These are phyloP conservation scores for Penicillium sp. DNA, from an alignment of 2,329 filamentous ascomycete species.

Conservation along the genomic window DNA sequence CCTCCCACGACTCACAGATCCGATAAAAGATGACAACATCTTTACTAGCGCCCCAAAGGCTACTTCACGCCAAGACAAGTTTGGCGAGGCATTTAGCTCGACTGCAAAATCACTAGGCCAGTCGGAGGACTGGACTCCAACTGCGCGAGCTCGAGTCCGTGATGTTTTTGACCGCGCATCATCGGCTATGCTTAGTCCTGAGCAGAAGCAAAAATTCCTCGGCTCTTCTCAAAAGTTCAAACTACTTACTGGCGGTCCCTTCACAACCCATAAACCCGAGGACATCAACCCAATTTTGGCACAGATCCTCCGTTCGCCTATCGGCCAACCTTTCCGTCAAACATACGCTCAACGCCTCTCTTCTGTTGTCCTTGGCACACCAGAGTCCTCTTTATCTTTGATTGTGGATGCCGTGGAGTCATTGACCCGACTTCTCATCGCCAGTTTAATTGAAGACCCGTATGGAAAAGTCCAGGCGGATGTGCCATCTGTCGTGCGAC, in stretches of 20 bases:
- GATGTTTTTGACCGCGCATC: conserved; percentile 42
- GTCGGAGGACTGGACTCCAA: conserved; percentile 45
- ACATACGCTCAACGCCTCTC: conserved; percentile 65
- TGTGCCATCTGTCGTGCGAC: conserved; percentile 70
- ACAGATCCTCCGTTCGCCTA: conserved; percentile 48
- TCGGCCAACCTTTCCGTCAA: conserved; percentile 70
- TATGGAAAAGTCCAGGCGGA: conserved; percentile 85
- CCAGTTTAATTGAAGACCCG: conserved; percentile 74
- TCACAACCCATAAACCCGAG: conserved; percentile 47
- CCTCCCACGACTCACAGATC: conserved; percentile 52
- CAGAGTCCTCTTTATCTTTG: conserved; percentile 66
- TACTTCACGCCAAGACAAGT: conserved; percentile 35
- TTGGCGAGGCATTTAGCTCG: conserved; percentile 45
- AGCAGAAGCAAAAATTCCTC: conserved; percentile 40
- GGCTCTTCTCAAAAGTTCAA: conserved; percentile 41
- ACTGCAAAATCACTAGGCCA: conserved; percentile 49
- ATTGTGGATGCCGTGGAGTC: conserved; percentile 72
- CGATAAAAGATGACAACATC: conserved; percentile 50
- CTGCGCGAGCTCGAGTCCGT: conserved; percentile 39
- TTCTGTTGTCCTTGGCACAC: conserved; percentile 69
- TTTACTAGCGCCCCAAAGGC: conserved; percentile 44
- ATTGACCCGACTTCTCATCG: conserved; percentile 66
- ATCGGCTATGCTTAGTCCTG: conserved; percentile 40
- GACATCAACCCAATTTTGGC: conserved; percentile 52
- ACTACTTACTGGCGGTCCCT: conserved; percentile 32